Conservation (phyloP, 371 early-diverging fungal genomes). For the Mycotypha africana region DNA sequence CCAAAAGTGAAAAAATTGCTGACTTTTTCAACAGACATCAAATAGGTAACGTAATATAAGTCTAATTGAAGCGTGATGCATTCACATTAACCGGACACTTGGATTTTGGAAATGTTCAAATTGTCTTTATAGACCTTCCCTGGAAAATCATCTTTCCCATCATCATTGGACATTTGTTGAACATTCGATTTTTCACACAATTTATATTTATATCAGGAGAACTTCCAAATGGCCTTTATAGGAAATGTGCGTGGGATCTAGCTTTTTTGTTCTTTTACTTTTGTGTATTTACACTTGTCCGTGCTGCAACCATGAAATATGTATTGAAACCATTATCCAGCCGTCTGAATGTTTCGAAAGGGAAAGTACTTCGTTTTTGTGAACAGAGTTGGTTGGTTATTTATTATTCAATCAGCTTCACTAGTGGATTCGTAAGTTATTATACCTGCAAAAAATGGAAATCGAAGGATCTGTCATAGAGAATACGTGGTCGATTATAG, state of each 20-base stretch:
- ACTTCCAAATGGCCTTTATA: conserved; percentile 37
- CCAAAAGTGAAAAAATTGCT: neutral
- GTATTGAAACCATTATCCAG: conserved; percentile 52
- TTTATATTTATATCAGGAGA: conserved; percentile 45
- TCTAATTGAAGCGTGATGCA: neutral
- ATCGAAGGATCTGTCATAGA: neutral
- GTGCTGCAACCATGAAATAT: conserved; percentile 49
- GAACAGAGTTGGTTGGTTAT: conserved; percentile 67
- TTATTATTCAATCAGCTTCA: conserved; percentile 46
- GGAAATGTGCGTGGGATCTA: conserved; percentile 50
- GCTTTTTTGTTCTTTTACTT: conserved; percentile 57
- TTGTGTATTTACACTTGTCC: conserved; percentile 57
- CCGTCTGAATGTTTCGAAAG: conserved; percentile 37
- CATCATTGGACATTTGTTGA: conserved; percentile 23
- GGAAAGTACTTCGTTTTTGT: conserved; percentile 52
- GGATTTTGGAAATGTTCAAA: neutral
- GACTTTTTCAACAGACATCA: conserved; percentile 5
- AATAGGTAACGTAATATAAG: conserved; percentile 3
- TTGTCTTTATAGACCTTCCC: conserved; percentile 3
- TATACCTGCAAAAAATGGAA: too few species aligned
- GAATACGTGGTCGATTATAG: too few species aligned
- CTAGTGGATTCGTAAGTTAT: conserved; percentile 44
- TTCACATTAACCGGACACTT: neutral
- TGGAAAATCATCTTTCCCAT: conserved; percentile 2
- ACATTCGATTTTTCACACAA: conserved; percentile 31